Conservation (phyloP, 2,329 filamentous ascomycete genomes). For the Colletotrichum coccodes region DNA sequence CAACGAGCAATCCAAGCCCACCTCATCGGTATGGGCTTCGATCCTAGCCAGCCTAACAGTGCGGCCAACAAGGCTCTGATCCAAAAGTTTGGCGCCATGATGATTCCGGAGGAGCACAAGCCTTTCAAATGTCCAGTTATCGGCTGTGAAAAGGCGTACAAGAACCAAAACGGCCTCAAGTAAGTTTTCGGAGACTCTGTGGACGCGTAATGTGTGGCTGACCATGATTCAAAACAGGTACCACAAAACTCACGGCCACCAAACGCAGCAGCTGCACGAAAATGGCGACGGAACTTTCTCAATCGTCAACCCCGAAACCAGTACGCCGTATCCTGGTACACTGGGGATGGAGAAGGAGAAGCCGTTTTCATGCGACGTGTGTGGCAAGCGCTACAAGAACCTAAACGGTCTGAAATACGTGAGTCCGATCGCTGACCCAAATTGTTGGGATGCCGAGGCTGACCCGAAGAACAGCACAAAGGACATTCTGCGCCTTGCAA, state of each 20-base stretch:
- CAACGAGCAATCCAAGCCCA: constrained; percentile 75
- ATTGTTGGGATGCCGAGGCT: background rate
- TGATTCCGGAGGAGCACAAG: constrained; percentile 90
- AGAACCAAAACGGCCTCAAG: constrained; percentile 99
- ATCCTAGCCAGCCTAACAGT: constrained; percentile 80
- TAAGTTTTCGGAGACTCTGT: constrained; percentile 59
- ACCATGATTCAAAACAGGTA: constrained; percentile 56
- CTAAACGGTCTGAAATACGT: constrained; percentile 97
- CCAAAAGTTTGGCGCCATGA: constrained; percentile 67
- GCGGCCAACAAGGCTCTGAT: constrained; percentile 73
- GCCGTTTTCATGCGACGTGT: constrained; percentile 96
- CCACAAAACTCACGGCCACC: constrained; percentile 87
- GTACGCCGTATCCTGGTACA: constrained; percentile 92
- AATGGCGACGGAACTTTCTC: constrained; percentile 98
- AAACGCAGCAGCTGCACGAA: constrained; percentile 95
- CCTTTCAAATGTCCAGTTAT: constrained; percentile 98
- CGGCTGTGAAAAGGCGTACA: constrained; percentile 98
- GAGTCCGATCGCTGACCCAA: constrained; percentile 44
- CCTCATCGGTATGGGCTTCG: constrained; percentile 78
- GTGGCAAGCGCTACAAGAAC: constrained; percentile 99
- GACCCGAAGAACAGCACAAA: constrained; percentile 64
- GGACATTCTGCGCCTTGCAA: constrained; percentile 90
- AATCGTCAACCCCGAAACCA: constrained; percentile 96
- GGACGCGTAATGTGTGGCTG: constrained; percentile 6
- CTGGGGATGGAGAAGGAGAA: constrained; percentile 99